Percentiles rank a stretch among this genome's conserved stretches.
Evolutionary conservation across 441 rosid genomes (phyloP).

Genomic region (Hura crepitans): DNA sequence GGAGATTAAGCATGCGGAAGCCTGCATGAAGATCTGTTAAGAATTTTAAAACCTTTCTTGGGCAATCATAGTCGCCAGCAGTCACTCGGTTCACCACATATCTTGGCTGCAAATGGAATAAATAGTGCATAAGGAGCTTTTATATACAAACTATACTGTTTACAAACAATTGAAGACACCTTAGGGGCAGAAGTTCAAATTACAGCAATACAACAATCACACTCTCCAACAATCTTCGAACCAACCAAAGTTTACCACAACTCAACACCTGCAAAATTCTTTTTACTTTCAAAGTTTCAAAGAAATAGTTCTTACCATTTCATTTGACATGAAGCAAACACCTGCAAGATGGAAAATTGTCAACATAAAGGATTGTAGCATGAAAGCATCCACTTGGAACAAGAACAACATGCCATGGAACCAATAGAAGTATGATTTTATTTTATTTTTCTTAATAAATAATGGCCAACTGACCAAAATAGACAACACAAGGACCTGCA

Average conservation of each 20-base stretch:
- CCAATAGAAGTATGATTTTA: not conserved
- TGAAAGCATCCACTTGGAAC: not conserved
- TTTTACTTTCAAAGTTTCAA: not conserved
- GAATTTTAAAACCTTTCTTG: constrained; percentile 79
- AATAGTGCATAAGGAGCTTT: not conserved
- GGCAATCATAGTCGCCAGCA: constrained; percentile 89
- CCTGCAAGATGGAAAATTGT: constrained; percentile 44
- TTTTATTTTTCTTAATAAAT: too few species aligned
- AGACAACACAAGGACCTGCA: not conserved
- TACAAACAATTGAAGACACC: not conserved
- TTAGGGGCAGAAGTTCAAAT: not conserved
- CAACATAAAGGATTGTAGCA: not conserved
- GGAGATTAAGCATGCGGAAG: constrained; percentile 89
- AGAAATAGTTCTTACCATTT: constrained; percentile 55
- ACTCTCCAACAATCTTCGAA: not conserved
- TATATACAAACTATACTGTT: not conserved
- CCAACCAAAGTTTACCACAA: not conserved
- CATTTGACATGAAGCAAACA: constrained; percentile 90
- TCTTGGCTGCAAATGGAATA: constrained; percentile 59
- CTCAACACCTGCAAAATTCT: not conserved
- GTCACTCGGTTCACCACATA: constrained; percentile 90
- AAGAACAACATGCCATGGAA: not conserved
- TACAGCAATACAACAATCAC: not conserved
- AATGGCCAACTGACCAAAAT: not conserved
- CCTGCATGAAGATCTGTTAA: constrained; percentile 85